phyloP scores from a whole-genome alignment of 2,329 filamentous ascomycete species.

The Ilyonectria mors-panacis region DNA sequence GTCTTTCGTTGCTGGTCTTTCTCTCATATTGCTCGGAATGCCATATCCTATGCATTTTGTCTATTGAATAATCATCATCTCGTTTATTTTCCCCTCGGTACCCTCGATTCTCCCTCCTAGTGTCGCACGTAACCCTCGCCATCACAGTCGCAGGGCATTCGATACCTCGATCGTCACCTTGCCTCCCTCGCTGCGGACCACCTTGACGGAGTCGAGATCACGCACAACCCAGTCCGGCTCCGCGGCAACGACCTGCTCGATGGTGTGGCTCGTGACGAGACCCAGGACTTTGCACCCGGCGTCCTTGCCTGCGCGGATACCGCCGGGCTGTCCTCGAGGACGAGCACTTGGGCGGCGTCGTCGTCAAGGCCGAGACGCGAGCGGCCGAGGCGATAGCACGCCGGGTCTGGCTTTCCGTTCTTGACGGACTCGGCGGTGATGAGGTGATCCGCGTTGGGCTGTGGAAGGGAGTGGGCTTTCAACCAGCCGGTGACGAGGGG shows the following conservation, averaged over 20 bases:
- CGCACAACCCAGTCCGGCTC: constrained; percentile 90
- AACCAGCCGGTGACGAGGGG: constrained; percentile 82
- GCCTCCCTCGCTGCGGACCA: constrained; percentile 72
- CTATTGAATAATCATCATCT: constrained; percentile 17
- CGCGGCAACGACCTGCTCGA: constrained; percentile 79
- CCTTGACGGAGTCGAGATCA: constrained; percentile 81
- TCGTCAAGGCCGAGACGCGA: constrained; percentile 70
- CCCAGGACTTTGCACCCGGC: constrained; percentile 89
- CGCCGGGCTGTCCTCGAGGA: constrained; percentile 91
- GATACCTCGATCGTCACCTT: constrained; percentile 77
- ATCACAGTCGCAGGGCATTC: constrained; percentile 66
- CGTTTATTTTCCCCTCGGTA: neutral
- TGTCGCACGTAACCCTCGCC: constrained; percentile 9
- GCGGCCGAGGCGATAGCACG: constrained; percentile 80
- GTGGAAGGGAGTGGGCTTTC: constrained; percentile 74
- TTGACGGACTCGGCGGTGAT: constrained; percentile 83
- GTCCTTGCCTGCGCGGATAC: constrained; percentile 85
- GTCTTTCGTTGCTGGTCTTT: neutral
- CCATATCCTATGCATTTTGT: constrained; percentile 8
- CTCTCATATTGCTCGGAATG: constrained; percentile 10
- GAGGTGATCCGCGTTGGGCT: constrained; percentile 70
- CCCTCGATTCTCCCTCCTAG: constrained; percentile 25
- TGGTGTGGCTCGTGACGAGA: constrained; percentile 86
- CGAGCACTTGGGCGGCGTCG: constrained; percentile 71
- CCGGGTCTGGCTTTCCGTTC: constrained; percentile 83